Conservation (phyloP, 495 filamentous ascomycete species). For the Staphylotrichum tortipilum region DNA sequence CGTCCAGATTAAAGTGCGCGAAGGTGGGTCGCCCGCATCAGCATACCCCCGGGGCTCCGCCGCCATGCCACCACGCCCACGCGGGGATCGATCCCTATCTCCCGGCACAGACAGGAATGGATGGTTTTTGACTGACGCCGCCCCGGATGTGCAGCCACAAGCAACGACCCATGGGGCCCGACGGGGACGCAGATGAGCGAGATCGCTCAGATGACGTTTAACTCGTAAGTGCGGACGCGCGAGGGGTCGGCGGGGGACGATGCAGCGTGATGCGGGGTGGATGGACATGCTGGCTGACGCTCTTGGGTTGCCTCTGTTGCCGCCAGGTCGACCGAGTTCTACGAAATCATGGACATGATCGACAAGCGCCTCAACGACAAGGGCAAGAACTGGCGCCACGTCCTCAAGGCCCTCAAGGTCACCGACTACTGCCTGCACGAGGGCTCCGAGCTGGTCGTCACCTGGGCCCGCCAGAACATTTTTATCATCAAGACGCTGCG, state of each 20-base stretch:
- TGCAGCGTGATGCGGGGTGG: not conserved
- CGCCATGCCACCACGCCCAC: too few species aligned
- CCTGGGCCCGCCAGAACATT: slow-evolving; percentile 95
- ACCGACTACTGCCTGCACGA: slow-evolving; percentile 98
- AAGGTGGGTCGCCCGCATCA: slow-evolving; percentile 62
- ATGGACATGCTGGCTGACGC: not conserved
- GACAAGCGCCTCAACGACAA: slow-evolving; percentile 99
- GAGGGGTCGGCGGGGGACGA: not conserved
- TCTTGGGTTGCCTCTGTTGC: not conserved
- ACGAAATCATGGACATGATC: slow-evolving; percentile 99
- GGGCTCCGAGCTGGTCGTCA: slow-evolving; percentile 91
- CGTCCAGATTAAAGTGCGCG: slow-evolving; percentile 97
- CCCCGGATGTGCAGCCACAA: slow-evolving; percentile 83
- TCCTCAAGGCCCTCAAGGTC: slow-evolving; percentile 95
- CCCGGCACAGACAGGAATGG: too few species aligned
- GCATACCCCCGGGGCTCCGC: too few species aligned
- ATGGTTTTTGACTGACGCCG: too few species aligned
- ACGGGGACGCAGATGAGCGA: slow-evolving; percentile 98
- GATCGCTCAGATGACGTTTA: slow-evolving; percentile 94
- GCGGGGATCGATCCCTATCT: too few species aligned
- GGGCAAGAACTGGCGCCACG: slow-evolving; percentile 99
- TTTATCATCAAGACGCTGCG: slow-evolving; percentile 98
- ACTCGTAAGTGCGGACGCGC: slow-evolving; percentile 59
- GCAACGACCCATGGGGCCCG: slow-evolving; percentile 98
- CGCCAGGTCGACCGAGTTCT: slow-evolving; percentile 66